These are phyloP conservation scores for Ramaria sp. DNA, from an alignment of 768 basidiomycete genomes.

Conservation along the genomic window DNA sequence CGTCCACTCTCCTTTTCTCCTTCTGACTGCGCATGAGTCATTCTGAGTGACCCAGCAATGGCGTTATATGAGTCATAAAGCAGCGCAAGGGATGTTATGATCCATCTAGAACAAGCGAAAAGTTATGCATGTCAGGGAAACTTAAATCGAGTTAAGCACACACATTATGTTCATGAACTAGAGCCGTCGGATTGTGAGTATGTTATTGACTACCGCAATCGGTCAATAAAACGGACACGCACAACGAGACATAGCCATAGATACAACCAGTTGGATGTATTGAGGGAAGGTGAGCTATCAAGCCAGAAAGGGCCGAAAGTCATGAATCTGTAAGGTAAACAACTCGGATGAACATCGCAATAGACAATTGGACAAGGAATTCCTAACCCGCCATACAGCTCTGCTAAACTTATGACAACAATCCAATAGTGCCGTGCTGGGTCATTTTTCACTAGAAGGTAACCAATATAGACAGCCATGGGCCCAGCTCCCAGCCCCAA, in stretches of 20 bases:
- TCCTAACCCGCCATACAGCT: conserved; percentile 67
- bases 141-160: conserved; percentile 18
- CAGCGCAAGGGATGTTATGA: conserved; percentile 60
- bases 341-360: neutral
- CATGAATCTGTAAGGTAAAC: conserved; percentile 58
- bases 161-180: conserved; percentile 79
- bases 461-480: conserved; percentile 60
- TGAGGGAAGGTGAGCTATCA: conserved; percentile 57
- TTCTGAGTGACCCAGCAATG: conserved; percentile 51
- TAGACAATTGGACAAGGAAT: neutral
- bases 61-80: conserved; percentile 71
- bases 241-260: conserved; percentile 78
- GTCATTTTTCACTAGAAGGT: conserved; percentile 52
- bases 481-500: conserved; percentile 59
- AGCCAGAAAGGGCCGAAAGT: conserved; percentile 86
- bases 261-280: conserved; percentile 57
- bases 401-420: conserved; percentile 61
- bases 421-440: conserved; percentile 66
- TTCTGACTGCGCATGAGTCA: conserved; percentile 12
- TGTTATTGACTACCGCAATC: neutral
- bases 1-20: neutral
- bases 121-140: conserved; percentile 1
- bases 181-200: neutral
- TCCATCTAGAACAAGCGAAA: conserved; percentile 46
- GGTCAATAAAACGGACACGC: conserved; percentile 20